Conservation (phyloP, 495 filamentous ascomycete species). For the Chlorociboria aeruginascens region DNA sequence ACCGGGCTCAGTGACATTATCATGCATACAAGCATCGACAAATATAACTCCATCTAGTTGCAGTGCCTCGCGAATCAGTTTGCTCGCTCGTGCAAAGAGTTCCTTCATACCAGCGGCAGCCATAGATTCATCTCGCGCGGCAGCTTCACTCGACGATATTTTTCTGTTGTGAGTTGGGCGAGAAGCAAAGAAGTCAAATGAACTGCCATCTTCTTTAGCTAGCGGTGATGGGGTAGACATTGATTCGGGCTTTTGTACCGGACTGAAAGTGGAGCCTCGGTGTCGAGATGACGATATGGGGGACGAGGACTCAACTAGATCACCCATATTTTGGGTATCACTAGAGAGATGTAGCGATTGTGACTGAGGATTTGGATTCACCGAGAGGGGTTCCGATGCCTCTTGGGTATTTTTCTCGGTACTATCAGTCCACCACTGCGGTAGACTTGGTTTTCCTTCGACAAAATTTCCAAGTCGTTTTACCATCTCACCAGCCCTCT, state of each 20-base stretch:
- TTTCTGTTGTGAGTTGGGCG: background rate
- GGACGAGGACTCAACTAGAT: no score
- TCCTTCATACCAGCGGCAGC: constrained; percentile 23
- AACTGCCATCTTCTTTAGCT: no score
- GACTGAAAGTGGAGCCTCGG: background rate
- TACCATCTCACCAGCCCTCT: constrained; percentile 25
- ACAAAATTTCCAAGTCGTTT: constrained; percentile 24
- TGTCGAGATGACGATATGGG: background rate
- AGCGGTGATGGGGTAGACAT: no score
- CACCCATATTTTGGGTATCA: no score
- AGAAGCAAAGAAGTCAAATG: no score
- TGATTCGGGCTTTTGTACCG: background rate
- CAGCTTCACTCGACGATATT: background rate
- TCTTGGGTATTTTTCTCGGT: background rate
- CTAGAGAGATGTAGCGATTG: no score
- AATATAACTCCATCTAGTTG: constrained; percentile 38
- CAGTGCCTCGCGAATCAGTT: constrained; percentile 35
- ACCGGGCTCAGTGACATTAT: background rate
- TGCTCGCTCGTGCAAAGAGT: constrained; percentile 30
- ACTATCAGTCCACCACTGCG: background rate
- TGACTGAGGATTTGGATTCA: no score
- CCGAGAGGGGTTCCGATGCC: no score
- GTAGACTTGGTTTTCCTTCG: constrained; percentile 14
- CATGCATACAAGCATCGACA: constrained; percentile 28
- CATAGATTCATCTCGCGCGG: constrained; percentile 12